phyloP scores from a whole-genome alignment of 1,284 basidiomycete species.

The Golubevia sp. region DNA sequence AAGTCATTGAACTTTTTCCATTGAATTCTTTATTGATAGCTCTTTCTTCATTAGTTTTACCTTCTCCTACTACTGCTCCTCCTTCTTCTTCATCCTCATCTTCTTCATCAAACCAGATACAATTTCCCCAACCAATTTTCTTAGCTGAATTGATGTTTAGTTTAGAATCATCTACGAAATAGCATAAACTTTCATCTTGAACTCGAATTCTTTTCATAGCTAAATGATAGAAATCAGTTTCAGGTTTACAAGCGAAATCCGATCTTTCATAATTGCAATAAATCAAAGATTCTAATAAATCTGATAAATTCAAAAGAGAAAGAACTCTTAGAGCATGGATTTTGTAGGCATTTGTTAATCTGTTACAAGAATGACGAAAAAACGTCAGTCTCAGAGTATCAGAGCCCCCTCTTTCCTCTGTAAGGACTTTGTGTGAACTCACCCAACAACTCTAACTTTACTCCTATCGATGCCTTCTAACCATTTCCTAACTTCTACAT shows the following conservation, averaged over 20 bases:
- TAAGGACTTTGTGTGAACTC: too few species aligned
- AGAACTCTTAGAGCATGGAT: conserved; percentile 2
- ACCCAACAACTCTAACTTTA: neutral
- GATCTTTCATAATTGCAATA: neutral
- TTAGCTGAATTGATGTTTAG: conserved; percentile 45
- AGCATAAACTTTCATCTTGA: conserved; percentile 31
- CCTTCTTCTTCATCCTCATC: conserved; percentile 10
- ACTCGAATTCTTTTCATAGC: conserved; percentile 35
- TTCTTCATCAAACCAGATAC: conserved; percentile 43
- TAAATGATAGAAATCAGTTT: conserved; percentile 15
- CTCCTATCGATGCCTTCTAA: neutral
- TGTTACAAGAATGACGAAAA: too few species aligned
- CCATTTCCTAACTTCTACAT: neutral
- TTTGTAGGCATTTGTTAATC: neutral
- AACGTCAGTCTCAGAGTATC: too few species aligned
- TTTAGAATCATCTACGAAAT: conserved; percentile 58
- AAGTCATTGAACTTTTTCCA: too few species aligned
- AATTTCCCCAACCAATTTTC: conserved; percentile 48
- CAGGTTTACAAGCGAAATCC: neutral
- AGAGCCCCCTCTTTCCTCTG: neutral
- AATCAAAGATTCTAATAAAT: neutral
- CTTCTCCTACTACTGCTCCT: neutral
- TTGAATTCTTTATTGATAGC: too few species aligned
- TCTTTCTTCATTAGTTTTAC: too few species aligned
- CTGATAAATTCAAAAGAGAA: neutral